These are phyloP conservation scores for Acacia melanoxylon DNA, from an alignment of 306 rosid genomes.

Conservation along the genomic window DNA sequence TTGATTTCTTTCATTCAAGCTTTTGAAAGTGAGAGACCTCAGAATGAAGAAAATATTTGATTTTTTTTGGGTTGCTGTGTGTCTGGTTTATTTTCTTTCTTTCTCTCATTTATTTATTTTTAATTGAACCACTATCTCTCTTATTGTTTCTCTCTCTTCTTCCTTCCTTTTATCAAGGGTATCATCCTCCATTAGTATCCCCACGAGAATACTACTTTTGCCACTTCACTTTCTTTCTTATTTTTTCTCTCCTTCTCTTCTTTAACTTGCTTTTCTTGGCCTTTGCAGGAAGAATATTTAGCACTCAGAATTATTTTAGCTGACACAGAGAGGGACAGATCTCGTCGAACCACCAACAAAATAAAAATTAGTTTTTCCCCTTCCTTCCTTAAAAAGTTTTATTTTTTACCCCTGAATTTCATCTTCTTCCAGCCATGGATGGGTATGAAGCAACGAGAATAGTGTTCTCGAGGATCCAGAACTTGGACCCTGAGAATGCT, in stretches of 20 bases:
- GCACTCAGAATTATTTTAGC: neutral
- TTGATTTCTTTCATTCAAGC: conserved; percentile 27
- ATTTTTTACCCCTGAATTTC: neutral
- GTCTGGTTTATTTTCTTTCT: conserved; percentile 19
- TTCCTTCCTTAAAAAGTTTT: neutral
- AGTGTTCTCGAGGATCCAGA: conserved; percentile 87
- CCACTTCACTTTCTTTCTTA: conserved; percentile 53
- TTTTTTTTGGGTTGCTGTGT: conserved; percentile 18
- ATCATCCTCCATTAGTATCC: conserved; percentile 34
- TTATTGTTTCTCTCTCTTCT: neutral
- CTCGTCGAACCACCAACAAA: neutral
- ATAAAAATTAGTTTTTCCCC: neutral
- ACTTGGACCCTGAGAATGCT: conserved; percentile 95
- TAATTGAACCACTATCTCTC: conserved; percentile 57
- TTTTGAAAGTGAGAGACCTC: neutral
- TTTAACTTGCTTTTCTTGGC: conserved; percentile 49
- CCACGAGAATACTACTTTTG: conserved; percentile 82
- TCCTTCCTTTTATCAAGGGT: conserved; percentile 44
- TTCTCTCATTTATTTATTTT: neutral
- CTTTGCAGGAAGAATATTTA: conserved; percentile 83
- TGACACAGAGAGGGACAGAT: neutral
- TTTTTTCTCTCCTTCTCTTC: conserved; percentile 29
- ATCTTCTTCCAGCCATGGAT: conserved; percentile 57
- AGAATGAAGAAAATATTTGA: neutral
- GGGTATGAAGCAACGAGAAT: conserved; percentile 89